Base-by-base conservation (phyloP, 2,329 filamentous ascomycete species). In the Cytospora leucostoma region DNA sequence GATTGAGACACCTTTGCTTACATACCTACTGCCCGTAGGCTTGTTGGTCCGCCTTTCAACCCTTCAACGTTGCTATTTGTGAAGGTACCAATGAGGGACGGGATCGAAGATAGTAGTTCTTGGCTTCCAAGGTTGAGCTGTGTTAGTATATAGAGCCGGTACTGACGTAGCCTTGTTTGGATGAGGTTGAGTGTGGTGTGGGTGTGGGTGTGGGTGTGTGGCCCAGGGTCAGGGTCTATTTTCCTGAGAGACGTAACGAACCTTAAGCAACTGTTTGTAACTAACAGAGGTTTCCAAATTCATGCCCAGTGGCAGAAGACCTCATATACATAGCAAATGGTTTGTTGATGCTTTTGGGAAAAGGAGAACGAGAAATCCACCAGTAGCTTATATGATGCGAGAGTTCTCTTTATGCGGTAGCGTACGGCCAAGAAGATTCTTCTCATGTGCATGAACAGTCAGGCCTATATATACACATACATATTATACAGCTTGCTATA, bases 11-110 rank as follows among this genome's bases (percentile, higher is more conserved):
- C 15, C 40, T 34, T 61, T 34, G 59, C 51, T 61, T 61, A 55
- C 59, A 61, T 61, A 61, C 59, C 59, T 40, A 15, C 47, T 50
- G 19, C 38, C 38, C 51, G 53, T 51, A 32, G 40, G 21, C 59
- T 55, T 38, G 58, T 61, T 61, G 32, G 58, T 52, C 34, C 32
- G 51, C 58, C 38, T 55, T 15, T 32, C 7, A 54, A 55, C 58
- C 38, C 49, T 15, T 32, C 7, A 54, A 55, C 51, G 51, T 61
- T 51, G 51, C 17, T 27, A 33, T 56, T 33, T 11, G 49, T 38
- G 19, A 38, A 55, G 33, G 15, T 51, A 55, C 51, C 59, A 54
- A 53, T 19, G n/a, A 13, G 52, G 52, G 38, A 7, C 27, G 37
- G 35, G 27, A 27, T 13, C 13, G 51, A 49, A 40, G n/a, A 21